Evolutionary conservation across 352 stramenopile species (phyloP).

Genomic region (Globisporangium irregulare): DNA sequence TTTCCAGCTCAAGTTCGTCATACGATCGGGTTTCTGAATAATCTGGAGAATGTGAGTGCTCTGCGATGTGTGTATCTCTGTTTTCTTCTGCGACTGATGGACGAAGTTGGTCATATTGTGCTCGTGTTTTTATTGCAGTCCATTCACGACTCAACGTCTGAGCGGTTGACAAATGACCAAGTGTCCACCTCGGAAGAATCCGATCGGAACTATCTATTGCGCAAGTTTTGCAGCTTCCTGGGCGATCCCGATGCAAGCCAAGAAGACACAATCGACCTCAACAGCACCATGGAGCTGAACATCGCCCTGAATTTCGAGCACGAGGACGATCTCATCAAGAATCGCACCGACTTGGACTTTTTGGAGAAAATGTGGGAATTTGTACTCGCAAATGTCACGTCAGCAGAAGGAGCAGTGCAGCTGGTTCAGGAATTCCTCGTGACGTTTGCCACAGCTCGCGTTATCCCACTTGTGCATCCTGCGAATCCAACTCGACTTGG

Average conservation of each 20-base stretch:
- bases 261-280: slow-evolving; percentile 9
- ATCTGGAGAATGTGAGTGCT: slow-evolving; percentile 13
- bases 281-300: slow-evolving; percentile 19
- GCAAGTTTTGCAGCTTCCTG: slow-evolving; percentile 11
- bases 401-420: slow-evolving; percentile 1
- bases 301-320: slow-evolving; percentile 13
- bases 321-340: background rate
- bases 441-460: slow-evolving; percentile 5
- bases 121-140: background rate
- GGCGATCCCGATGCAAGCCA: slow-evolving; percentile 1
- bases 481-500: slow-evolving; percentile 15
- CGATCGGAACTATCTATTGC: background rate
- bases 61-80: background rate
- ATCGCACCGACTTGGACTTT: slow-evolving; percentile 16
- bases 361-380: slow-evolving; percentile 22
- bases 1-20: slow-evolving; percentile 11
- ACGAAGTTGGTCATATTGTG: background rate
- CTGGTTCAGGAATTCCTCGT: slow-evolving; percentile 15
- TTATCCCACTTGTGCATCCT: slow-evolving; percentile 16
- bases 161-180: background rate
- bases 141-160: background rate
- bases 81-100: background rate
- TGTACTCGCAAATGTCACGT: slow-evolving; percentile 5
- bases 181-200: background rate
- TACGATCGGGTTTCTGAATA: slow-evolving; percentile 10